Evolutionary conservation across 163 green algal species (phyloP).

Genomic region (Chlorella variabilis): DNA sequence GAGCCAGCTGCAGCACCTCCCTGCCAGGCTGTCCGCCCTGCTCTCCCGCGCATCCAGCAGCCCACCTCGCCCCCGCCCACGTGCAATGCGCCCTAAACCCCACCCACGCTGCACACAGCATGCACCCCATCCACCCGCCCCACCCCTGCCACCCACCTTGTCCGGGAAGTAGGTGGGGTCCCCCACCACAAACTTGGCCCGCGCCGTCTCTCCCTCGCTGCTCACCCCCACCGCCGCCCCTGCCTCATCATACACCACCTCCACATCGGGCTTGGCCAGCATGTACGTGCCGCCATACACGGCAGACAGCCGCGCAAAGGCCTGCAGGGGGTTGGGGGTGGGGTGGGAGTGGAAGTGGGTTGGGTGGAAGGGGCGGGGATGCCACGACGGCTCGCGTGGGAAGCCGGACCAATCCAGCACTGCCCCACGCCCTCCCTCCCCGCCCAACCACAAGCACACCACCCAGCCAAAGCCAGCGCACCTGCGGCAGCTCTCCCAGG

Average conservation of each 20-base stretch:
- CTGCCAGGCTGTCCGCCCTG: too few relatives aligned
- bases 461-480: slow-evolving; percentile 32
- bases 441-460: too few relatives aligned
- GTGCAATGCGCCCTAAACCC: too few relatives aligned
- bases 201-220: slow-evolving; percentile 83
- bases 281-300: slow-evolving; percentile 99
- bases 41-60: too few relatives aligned
- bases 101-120: background rate
- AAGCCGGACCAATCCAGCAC: too few relatives aligned
- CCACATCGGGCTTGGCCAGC: slow-evolving; percentile 89
- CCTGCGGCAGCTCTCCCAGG: slow-evolving; percentile 97
- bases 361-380: too few relatives aligned
- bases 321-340: too few relatives aligned
- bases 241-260: slow-evolving; percentile 82
- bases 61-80: too few relatives aligned
- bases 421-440: too few relatives aligned
- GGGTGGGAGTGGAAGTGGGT: too few relatives aligned
- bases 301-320: slow-evolving; percentile 94
- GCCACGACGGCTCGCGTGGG: too few relatives aligned
- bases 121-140: background rate
- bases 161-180: slow-evolving; percentile 95
- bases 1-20: too few relatives aligned
- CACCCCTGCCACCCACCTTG: slow-evolving; percentile 63
- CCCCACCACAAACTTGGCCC: slow-evolving; percentile 86
- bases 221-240: slow-evolving; percentile 87